These are phyloP conservation scores for Patellifolia procumbens DNA, from an alignment of 179 eudicot genomes.

Conservation along the genomic window DNA sequence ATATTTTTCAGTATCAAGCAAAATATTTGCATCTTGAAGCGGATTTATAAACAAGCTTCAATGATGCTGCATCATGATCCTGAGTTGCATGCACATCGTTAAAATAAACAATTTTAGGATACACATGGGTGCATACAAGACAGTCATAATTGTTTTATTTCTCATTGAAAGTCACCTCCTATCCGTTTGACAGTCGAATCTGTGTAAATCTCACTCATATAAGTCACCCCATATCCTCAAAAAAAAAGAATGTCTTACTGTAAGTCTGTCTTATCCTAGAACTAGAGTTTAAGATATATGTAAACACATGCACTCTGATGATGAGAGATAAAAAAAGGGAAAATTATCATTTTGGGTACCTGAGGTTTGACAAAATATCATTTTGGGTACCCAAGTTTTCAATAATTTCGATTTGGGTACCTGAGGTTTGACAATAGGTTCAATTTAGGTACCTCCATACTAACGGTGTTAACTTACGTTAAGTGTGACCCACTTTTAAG, in stretches of 20 bases:
- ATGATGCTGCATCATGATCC: background rate
- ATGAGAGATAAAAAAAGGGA: too few relatives aligned
- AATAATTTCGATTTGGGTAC: too few relatives aligned
- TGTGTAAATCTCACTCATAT: too few relatives aligned
- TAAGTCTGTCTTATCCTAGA: background rate
- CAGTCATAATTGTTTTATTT: background rate
- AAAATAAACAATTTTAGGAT: background rate
- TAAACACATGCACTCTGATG: background rate
- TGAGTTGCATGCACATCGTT: background rate
- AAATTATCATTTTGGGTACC: too few relatives aligned
- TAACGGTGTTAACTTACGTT: too few relatives aligned
- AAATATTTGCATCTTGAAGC: background rate
- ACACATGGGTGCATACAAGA: background rate
- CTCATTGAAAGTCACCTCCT: background rate
- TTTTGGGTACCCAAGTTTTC: too few relatives aligned
- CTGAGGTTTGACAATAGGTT: too few relatives aligned
- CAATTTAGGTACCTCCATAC: too few relatives aligned
- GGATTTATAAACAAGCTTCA: background rate
- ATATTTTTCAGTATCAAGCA: background rate
- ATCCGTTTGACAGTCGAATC: background rate
- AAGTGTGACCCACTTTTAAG: too few relatives aligned
- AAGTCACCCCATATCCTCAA: background rate
- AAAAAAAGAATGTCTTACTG: background rate
- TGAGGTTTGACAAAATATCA: too few relatives aligned
- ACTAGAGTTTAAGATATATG: background rate